phyloP scores from a whole-genome alignment of 257 asterid species.

The Misopates orontium region DNA sequence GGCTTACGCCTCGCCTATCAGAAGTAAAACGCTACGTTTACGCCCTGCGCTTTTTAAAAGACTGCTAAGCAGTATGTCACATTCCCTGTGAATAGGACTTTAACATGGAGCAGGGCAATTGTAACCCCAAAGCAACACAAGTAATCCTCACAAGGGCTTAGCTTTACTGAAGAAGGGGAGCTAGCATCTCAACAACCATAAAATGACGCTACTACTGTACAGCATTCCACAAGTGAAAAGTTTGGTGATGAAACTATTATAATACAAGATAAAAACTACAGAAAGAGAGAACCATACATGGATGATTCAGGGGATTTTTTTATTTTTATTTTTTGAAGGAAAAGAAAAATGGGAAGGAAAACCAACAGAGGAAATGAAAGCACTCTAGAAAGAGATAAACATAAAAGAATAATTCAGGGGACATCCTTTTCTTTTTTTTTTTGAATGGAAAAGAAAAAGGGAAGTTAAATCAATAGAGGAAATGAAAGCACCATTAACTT shows the following conservation, averaged over 20 bases:
- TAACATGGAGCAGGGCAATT: conserved; percentile 15
- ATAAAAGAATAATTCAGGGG: too few relatives aligned
- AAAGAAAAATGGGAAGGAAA: too few relatives aligned
- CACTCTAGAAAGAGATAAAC: too few relatives aligned
- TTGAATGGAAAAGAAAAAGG: too few relatives aligned
- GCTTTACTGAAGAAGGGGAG: conserved; percentile 9
- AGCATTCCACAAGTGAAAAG: not conserved
- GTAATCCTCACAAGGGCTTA: not conserved
- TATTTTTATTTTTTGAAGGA: too few relatives aligned
- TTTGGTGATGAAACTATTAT: not conserved
- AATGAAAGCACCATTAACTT: conserved; percentile 38
- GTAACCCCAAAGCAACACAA: not conserved
- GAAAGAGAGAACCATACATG: too few relatives aligned
- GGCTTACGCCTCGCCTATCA: too few relatives aligned
- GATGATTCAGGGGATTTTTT: too few relatives aligned
- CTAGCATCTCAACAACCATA: conserved; percentile 5
- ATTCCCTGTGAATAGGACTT: not conserved
- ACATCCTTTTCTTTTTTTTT: too few relatives aligned
- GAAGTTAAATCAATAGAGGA: conserved; percentile 8
- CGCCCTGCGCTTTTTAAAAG: too few relatives aligned
- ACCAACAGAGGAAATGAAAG: too few relatives aligned
- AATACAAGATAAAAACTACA: not conserved
- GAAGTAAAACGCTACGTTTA: too few relatives aligned
- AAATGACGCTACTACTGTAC: conserved; percentile 8
- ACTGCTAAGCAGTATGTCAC: conserved; percentile 9